Percentiles rank a stretch among this genome's conserved stretches.
phyloP scores from a whole-genome alignment of 345 rosid species.

The Punica granatum region DNA sequence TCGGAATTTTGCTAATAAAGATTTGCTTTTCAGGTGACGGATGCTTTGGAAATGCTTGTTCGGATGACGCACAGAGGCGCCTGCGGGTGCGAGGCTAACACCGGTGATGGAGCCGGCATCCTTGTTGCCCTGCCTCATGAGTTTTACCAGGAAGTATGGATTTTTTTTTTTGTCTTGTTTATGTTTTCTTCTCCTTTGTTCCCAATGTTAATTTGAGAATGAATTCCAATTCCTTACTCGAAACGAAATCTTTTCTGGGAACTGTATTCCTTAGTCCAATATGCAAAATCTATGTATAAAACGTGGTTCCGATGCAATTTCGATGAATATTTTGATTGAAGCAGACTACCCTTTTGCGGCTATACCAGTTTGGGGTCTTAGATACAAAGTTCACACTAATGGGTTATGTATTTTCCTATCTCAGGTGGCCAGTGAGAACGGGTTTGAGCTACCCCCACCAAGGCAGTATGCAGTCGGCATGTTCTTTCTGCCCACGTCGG shows the following conservation, averaged over 20 bases:
- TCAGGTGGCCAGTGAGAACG: slow-evolving; percentile 63
- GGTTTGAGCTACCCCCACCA: slow-evolving; percentile 71
- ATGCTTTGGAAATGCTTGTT: slow-evolving; percentile 91
- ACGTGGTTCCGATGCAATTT: background rate
- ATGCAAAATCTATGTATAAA: background rate
- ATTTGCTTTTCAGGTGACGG: slow-evolving; percentile 46
- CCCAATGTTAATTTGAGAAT: background rate
- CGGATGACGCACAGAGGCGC: slow-evolving; percentile 98
- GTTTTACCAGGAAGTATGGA: slow-evolving; percentile 58
- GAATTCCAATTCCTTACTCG: background rate
- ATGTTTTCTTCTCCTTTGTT: background rate
- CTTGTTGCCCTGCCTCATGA: slow-evolving; percentile 83
- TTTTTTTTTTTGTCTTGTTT: background rate
- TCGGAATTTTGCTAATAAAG: background rate
- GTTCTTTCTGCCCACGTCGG: slow-evolving; percentile 83
- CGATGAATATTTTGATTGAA: too few relatives aligned
- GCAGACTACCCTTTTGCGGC: too few relatives aligned
- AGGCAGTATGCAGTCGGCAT: slow-evolving; percentile 95
- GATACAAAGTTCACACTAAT: background rate
- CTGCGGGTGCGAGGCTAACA: slow-evolving; percentile 95
- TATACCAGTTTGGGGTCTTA: background rate
- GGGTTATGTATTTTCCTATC: background rate
- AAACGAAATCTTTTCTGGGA: background rate
- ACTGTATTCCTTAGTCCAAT: background rate
- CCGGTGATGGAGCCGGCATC: slow-evolving; percentile 99